Evolutionary conservation across 352 stramenopile genomes (phyloP), one percentile per base, ranked within the genome.

Genomic region (Phytopythium cucurbitacearum): DNA sequence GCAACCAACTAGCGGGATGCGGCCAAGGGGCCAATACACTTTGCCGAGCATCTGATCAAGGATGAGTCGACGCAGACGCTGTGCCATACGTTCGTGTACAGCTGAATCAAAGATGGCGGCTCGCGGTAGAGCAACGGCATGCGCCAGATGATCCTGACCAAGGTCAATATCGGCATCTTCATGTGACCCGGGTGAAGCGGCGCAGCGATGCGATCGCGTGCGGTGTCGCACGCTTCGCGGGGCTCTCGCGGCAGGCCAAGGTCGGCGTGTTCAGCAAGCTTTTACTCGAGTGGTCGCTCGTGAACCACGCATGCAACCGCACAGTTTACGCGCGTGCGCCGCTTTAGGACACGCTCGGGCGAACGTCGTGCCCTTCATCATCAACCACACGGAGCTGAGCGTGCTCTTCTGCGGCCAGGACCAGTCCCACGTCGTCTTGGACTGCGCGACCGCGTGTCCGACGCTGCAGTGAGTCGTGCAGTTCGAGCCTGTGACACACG

Each of bases 281-380:
- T 62, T 57, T 74, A 32, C 79, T 80, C 55, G 68, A 88, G 48
- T 90, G 80, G 80, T 64, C 76, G 8, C 54, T 85, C 6, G 73
- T 82, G 1, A 77, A 90, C 57, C 76, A 83, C 53, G 64, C 51
- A 28, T 69, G 60, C 53, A 86, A 80, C 51, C 80, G 80, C 64
- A 86, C 83, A 72, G 57, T 65, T 38, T 88, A 82, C 62, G 62
- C 75, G 13, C 62, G 87, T 16, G 74, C 87, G 51, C 80, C 80
- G 41, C 66, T 93, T 11, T 93, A 90, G 62, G 76, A 92, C 51
- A 91, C 81, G 21, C 64, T 91, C 7, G 81, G 81, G 21, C 21
- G 21, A 28, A 28, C 21, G 21, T 28, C 21, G 21, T 28, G 21
- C 66, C 69, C 9, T 81, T 59, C 53, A 80, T 87, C 39, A 45